Conservation (phyloP, 345 rosid species). For the Gossypium thurberi region DNA sequence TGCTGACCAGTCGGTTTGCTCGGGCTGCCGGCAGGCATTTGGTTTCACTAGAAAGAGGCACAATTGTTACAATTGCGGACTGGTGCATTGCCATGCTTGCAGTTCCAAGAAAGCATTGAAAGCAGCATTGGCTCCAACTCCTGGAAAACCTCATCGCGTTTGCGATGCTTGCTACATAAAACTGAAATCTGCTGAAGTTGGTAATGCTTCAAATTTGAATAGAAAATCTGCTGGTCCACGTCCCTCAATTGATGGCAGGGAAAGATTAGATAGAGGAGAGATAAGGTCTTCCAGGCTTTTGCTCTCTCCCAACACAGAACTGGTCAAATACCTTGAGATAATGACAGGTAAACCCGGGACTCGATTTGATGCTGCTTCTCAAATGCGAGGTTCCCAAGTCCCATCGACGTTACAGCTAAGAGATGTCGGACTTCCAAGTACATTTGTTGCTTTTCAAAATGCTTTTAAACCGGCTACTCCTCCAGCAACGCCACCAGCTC, state of each 20-base stretch:
- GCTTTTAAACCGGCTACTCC: conserved; percentile 47
- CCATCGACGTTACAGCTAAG: conserved; percentile 55
- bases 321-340: conserved; percentile 65
- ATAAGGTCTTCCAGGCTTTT: conserved; percentile 49
- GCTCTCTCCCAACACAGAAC: conserved; percentile 57
- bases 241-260: conserved; percentile 46
- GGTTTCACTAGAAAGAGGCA: conserved; percentile 97
- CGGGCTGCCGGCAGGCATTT: conserved; percentile 90
- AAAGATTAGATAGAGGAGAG: conserved; percentile 43
- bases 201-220: conserved; percentile 27
- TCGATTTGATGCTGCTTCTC: conserved; percentile 46
- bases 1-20: conserved; percentile 89
- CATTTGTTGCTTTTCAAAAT: conserved; percentile 58
- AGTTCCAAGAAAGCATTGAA: conserved; percentile 91
- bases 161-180: conserved; percentile 86
- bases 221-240: conserved; percentile 41
- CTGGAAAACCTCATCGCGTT: conserved; percentile 94
- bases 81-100: conserved; percentile 93
- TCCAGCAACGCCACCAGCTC: conserved; percentile 19
- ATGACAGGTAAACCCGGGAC: conserved; percentile 50
- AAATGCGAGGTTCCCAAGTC: conserved; percentile 64
- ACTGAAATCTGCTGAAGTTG: conserved; percentile 71
- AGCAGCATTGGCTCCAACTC: conserved; percentile 97
- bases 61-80: conserved; percentile 85
- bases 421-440: conserved; percentile 68